Conservation (phyloP, 1,139 yeast genomes). For the Geotrichum carabidarum region DNA sequence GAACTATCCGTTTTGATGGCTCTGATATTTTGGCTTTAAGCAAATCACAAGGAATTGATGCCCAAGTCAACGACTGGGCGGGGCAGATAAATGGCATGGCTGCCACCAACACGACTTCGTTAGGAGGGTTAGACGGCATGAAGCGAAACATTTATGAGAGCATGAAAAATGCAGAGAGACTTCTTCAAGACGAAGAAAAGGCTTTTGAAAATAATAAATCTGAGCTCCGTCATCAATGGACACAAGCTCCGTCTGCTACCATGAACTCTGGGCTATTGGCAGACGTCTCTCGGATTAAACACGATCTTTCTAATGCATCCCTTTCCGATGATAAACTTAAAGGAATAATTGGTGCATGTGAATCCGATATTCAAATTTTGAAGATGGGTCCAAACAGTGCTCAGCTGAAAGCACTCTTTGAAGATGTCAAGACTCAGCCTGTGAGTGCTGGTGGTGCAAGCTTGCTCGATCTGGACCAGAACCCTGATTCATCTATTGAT, state of each 20-base stretch:
- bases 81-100: slow-evolving; percentile 26
- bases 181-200: slow-evolving; percentile 38
- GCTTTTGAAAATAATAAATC: slow-evolving; percentile 35
- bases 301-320: slow-evolving; percentile 63
- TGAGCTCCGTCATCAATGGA: slow-evolving; percentile 39
- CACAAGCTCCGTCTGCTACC: slow-evolving; percentile 39
- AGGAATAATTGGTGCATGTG: slow-evolving; percentile 39
- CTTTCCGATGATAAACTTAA: slow-evolving; percentile 58
- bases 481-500: slow-evolving; percentile 39
- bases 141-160: slow-evolving; percentile 24
- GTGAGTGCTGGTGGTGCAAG: slow-evolving; percentile 33
- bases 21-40: slow-evolving; percentile 20
- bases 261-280: slow-evolving; percentile 41
- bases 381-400: slow-evolving; percentile 33
- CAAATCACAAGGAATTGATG: slow-evolving; percentile 23
- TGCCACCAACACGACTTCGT: slow-evolving; percentile 15
- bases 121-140: slow-evolving; percentile 21
- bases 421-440: slow-evolving; percentile 21
- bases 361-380: slow-evolving; percentile 39
- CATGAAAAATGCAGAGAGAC: slow-evolving; percentile 42
- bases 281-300: slow-evolving; percentile 55
- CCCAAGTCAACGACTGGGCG: slow-evolving; percentile 37
- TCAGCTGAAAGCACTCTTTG: slow-evolving; percentile 32
- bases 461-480: slow-evolving; percentile 60
- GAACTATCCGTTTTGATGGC: slow-evolving; percentile 38